Conservation (phyloP, 306 rosid genomes). For the Quercus cerris region DNA sequence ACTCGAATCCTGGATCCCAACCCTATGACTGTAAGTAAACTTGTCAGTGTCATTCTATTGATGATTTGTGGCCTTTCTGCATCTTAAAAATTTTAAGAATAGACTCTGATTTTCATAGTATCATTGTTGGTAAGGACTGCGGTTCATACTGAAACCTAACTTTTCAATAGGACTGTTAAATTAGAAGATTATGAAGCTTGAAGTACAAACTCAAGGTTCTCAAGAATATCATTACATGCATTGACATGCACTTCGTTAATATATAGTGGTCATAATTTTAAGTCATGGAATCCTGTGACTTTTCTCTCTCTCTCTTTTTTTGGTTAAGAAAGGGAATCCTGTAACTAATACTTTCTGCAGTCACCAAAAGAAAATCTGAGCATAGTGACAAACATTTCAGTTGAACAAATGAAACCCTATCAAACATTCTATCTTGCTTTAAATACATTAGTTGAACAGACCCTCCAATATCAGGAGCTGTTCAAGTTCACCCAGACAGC, state of each 20-base stretch:
- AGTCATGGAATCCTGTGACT: too few relatives aligned
- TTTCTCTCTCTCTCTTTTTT: too few relatives aligned
- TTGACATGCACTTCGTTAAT: too few relatives aligned
- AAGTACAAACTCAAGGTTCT: too few relatives aligned
- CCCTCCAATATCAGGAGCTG: neutral
- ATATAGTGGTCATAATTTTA: too few relatives aligned
- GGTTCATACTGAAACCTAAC: too few relatives aligned
- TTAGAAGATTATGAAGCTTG: too few relatives aligned
- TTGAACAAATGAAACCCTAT: neutral
- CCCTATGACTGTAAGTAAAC: constrained; percentile 73
- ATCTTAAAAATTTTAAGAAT: neutral
- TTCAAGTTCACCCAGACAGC: neutral
- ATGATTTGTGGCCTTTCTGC: neutral
- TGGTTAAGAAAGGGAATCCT: too few relatives aligned
- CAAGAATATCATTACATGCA: too few relatives aligned
- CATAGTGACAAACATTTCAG: neutral
- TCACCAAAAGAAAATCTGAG: too few relatives aligned
- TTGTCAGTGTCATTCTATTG: neutral
- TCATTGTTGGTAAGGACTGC: neutral
- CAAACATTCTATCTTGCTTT: neutral
- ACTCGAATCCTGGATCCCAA: constrained; percentile 89
- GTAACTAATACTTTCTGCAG: too few relatives aligned
- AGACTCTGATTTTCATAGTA: neutral
- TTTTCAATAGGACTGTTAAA: too few relatives aligned
- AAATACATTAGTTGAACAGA: neutral